These are phyloP conservation scores for Malus asiatica DNA, from an alignment of 306 rosid species.

Conservation along the genomic window DNA sequence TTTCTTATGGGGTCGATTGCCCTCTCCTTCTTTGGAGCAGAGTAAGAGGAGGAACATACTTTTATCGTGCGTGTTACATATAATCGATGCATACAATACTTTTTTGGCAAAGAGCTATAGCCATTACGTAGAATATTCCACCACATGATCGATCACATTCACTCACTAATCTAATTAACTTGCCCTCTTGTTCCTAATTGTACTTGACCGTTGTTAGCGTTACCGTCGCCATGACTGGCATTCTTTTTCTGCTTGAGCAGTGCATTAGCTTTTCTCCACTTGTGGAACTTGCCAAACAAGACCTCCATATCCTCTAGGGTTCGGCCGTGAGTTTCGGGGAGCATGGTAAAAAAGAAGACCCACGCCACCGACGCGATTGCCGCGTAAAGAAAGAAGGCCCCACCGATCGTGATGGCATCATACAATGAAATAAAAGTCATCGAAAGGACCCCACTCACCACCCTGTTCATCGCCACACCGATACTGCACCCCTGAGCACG, in stretches of 20 bases:
- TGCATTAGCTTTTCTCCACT: conserved; percentile 21
- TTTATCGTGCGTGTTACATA: neutral
- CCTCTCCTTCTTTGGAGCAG: too few species aligned
- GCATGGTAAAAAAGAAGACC: conserved; percentile 45
- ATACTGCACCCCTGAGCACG: conserved; percentile 70
- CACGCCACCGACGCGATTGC: conserved; percentile 33
- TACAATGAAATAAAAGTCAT: conserved; percentile 68
- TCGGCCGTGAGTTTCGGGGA: conserved; percentile 74
- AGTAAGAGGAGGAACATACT: neutral
- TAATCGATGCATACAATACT: neutral
- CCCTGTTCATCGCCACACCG: conserved; percentile 51
- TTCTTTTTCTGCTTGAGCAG: neutral
- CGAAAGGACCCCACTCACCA: conserved; percentile 45
- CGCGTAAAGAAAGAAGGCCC: conserved; percentile 60
- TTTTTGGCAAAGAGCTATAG: neutral
- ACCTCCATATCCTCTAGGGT: conserved; percentile 72
- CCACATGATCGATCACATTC: neutral
- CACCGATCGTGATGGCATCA: conserved; percentile 48
- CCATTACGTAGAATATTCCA: neutral
- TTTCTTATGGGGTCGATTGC: neutral
- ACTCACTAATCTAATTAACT: neutral
- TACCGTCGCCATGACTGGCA: neutral
- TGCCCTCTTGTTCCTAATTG: conserved; percentile 10
- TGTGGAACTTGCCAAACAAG: conserved; percentile 47
- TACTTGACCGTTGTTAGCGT: neutral